Base-by-base conservation (phyloP, 108 stramenopile genomes). In the Cyclotella atomus region DNA sequence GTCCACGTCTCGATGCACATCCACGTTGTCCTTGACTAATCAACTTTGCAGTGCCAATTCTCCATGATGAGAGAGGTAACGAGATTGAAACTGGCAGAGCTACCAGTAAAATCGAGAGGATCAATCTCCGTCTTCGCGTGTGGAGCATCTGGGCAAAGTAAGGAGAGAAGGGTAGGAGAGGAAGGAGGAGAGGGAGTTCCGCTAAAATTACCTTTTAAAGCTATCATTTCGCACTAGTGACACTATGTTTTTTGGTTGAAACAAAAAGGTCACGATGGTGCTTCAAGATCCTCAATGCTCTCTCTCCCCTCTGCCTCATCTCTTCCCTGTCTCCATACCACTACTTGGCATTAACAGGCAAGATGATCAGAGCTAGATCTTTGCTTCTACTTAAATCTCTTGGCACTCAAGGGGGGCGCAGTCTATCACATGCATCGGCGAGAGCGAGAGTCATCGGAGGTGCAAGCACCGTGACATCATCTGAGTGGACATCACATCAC, bases 401-500 rank as follows among this genome's bases (percentile, higher is more conserved):
- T 27, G 4, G n/a, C 49, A 17, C 19, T 16, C 49, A 50, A n/a
- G 49, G n/a, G 9, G n/a, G 8, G 8, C 23, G 28, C 2, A 28
- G 54, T 9, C 27, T 29, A 28, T 24, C 27, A 27, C 3, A 4
- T 27, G 6, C 47, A 15, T 49, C 47, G 3, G 19, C 47, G 47
- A n/a, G 47, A 9, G 7, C 24, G 54, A 55, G 38, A 41, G 38
- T 12, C 7, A 29, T 55, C 28, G 54, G 27, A 5, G 54, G 5
- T 23, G 28, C n/a, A 4, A 50, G 49, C 49, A 50, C 54, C 54
- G 25, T 55, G 24, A 25, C 28, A 55, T 55, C 54, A 5, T 27
- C 54, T 25, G 54, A 55, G 54, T 55, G 54, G 54, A 55, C 54
- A 27, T 28, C 54, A 4, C 28, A 6, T 29, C 25, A 49, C n/a